Evolutionary conservation across 75 land plant species (phyloP).

Genomic region (Ceratopteris richardii): DNA sequence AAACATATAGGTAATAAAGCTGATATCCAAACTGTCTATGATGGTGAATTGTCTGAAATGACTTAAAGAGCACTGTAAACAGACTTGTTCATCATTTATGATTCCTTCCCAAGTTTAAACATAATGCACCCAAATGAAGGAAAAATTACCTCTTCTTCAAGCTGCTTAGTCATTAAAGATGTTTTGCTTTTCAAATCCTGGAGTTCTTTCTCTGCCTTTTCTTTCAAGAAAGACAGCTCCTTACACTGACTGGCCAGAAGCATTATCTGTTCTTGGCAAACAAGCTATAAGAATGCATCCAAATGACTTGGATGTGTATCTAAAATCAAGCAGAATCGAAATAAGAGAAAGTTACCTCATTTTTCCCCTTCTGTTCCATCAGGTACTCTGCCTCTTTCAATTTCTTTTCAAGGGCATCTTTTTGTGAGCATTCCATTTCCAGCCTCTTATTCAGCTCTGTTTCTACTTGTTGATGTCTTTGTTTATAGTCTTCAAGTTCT

Average conservation of each 20-base stretch:
- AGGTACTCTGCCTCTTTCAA: slow-evolving; percentile 10
- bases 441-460: slow-evolving; percentile 11
- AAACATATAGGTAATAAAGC: too few relatives aligned
- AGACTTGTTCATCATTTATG: too few relatives aligned
- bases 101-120: too few relatives aligned
- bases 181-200: not conserved
- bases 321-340: not conserved
- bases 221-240: not conserved
- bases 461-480: slow-evolving; percentile 25
- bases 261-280: not conserved
- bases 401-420: slow-evolving; percentile 23
- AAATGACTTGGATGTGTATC: not conserved
- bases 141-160: slow-evolving; percentile 5
- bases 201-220: slow-evolving; percentile 1
- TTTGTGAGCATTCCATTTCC: slow-evolving; percentile 25
- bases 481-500: slow-evolving; percentile 19
- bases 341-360: not conserved
- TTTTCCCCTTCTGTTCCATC: slow-evolving; percentile 14
- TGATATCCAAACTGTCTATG: too few relatives aligned
- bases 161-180: too few relatives aligned
- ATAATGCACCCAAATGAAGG: too few relatives aligned
- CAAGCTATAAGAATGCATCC: not conserved
- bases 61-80: too few relatives aligned
- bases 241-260: not conserved
- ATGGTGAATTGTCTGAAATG: too few relatives aligned